Evolutionary conservation across 352 stramenopile genomes (phyloP), one percentile per base, ranked within the genome.

Genomic region (Pythium plurisporium): DNA sequence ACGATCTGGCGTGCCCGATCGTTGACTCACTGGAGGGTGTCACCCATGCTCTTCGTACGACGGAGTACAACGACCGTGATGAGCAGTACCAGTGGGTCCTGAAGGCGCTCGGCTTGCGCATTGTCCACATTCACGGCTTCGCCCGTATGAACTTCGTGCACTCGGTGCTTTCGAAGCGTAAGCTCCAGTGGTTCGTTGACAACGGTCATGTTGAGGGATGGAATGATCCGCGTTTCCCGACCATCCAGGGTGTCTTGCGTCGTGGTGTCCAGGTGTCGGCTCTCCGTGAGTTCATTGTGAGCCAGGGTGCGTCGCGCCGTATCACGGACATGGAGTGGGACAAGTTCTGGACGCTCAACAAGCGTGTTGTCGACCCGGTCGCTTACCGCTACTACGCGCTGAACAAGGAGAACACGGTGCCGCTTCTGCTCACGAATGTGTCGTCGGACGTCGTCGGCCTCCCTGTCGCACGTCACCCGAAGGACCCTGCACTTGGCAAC

Each of bases 311-410:
- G 38, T 98, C 91, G 44, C 89, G 95, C 47, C 88, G 95, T 59
- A 95, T 99, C 58, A 97, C 97, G 25, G 97, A 98, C 65, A 99
- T 99, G 96, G 96, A 99, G 59, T 99, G 97, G 97, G 95, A 98
- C 80, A 99, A 98, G 72, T 99, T 99, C 65, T 99, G 97, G 97
- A 97, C 92, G 12, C 83, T 98, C 56, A 99, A 99, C 87, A 99
- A 99, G 83, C 96, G 97, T 54, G 87, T 98, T 59, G 87, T 99
- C 55, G 97, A 99, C 75, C 92, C 91, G 12, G 88, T 76, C 15
- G 91, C 96, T 2, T 91, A 86, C 54, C 89, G 97, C 42, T 99
- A 98, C 84, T 99, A 99, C 77, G 97, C 94, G 11, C 79, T 99
- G 49, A 92, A 97, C 65, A 87, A 91, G 51, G 70, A 79, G 17